phyloP scores from a whole-genome alignment of 2,329 filamentous ascomycete genomes.

The Claviceps arundinis region DNA sequence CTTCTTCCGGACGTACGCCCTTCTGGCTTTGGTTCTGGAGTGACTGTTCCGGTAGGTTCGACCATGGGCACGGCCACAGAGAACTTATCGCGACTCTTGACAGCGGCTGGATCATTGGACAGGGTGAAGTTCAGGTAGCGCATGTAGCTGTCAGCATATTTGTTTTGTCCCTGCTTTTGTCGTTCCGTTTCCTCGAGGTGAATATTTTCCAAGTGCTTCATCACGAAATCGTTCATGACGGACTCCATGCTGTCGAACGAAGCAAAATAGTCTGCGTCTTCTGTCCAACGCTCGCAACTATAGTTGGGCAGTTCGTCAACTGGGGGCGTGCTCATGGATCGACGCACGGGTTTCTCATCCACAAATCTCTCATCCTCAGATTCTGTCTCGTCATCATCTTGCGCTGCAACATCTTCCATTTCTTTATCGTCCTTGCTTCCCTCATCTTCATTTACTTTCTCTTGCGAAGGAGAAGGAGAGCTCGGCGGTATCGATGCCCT shows the following conservation, averaged over 20 bases:
- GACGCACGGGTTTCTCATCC: slow-evolving; percentile 34
- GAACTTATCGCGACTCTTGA: slow-evolving; percentile 43
- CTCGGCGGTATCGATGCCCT: slow-evolving; percentile 24
- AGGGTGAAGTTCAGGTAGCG: slow-evolving; percentile 41
- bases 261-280: slow-evolving; percentile 31
- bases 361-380: slow-evolving; percentile 39
- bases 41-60: slow-evolving; percentile 21
- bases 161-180: slow-evolving; percentile 25
- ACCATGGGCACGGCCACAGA: slow-evolving; percentile 24
- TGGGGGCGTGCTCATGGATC: slow-evolving; percentile 41
- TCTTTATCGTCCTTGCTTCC: background rate
- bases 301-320: slow-evolving; percentile 39
- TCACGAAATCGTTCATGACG: slow-evolving; percentile 31
- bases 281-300: slow-evolving; percentile 31
- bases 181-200: slow-evolving; percentile 21
- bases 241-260: slow-evolving; percentile 25
- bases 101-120: slow-evolving; percentile 40
- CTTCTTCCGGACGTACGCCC: slow-evolving; percentile 39
- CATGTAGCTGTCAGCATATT: slow-evolving; percentile 35
- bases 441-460: background rate
- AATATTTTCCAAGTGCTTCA: slow-evolving; percentile 30
- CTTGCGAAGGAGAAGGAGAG: slow-evolving; percentile 36
- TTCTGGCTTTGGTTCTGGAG: slow-evolving; percentile 44
- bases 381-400: slow-evolving; percentile 37
- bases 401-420: slow-evolving; percentile 7